Evolutionary conservation across 352 stramenopile species (phyloP).

Genomic region (Elongisporangium undulatum): DNA sequence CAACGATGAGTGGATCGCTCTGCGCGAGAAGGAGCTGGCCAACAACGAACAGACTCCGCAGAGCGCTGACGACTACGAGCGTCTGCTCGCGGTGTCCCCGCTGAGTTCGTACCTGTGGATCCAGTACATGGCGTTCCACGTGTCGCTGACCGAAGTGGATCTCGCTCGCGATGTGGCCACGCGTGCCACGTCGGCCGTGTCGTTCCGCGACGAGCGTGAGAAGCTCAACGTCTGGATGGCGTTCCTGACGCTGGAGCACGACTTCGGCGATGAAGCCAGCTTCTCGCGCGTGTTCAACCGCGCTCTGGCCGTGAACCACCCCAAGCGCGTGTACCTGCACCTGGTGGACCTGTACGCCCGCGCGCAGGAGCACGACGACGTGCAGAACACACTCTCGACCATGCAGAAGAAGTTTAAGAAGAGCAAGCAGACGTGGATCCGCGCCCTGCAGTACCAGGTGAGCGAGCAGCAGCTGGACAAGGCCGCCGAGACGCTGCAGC

Average conservation of each 20-base stretch:
- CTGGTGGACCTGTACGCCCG: conserved; percentile 91
- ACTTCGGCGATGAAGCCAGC: conserved; percentile 91
- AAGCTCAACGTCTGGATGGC: conserved; percentile 98
- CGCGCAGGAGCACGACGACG: conserved; percentile 59
- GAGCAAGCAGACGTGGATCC: conserved; percentile 89
- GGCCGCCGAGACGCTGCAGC: conserved; percentile 89
- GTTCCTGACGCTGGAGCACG: conserved; percentile 94
- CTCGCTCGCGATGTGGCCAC: conserved; percentile 91
- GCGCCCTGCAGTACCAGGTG: conserved; percentile 84
- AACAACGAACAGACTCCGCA: conserved; percentile 91
- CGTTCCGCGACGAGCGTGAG: conserved; percentile 94
- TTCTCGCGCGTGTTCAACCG: conserved; percentile 91
- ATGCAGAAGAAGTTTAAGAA: conserved; percentile 93
- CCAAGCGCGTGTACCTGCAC: conserved; percentile 94
- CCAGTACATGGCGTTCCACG: conserved; percentile 97
- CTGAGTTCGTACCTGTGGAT: conserved; percentile 97
- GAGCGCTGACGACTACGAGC: conserved; percentile 93
- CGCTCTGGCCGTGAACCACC: conserved; percentile 92
- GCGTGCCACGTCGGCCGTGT: conserved; percentile 91
- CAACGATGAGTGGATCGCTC: conserved; percentile 92
- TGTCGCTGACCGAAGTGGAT: conserved; percentile 93
- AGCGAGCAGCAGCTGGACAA: conserved; percentile 58
- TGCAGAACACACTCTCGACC: conserved; percentile 66
- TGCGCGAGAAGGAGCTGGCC: conserved; percentile 92
- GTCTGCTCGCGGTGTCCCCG: conserved; percentile 90